phyloP scores from a whole-genome alignment of 805 yeast species.

The Pichia membranifaciens region DNA sequence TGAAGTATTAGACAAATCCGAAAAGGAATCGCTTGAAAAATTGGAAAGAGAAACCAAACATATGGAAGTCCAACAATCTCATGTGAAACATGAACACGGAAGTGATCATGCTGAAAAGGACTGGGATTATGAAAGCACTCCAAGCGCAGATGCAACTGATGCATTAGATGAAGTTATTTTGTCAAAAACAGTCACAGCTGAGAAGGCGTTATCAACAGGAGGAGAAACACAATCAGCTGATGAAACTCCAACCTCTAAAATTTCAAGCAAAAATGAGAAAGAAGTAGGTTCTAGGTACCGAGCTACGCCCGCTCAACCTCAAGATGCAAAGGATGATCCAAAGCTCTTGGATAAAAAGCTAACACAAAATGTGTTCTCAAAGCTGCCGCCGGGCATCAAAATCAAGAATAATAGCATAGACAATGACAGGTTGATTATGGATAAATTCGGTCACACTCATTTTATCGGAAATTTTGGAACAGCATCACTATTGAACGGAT shows the following conservation, averaged over 20 bases:
- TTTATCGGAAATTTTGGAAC: conserved; percentile 44
- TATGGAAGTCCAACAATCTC: background rate
- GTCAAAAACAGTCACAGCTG: no score
- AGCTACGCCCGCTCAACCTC: no score
- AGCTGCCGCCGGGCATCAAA: conserved; percentile 20
- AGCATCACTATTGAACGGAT: conserved; percentile 37
- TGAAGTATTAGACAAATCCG: conserved; percentile 8
- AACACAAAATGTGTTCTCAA: conserved; percentile 6
- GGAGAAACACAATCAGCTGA: no score
- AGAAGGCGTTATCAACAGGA: no score
- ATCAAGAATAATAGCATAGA: conserved; percentile 21
- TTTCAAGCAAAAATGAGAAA: no score
- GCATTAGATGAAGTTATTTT: no score
- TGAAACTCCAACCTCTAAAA: no score
- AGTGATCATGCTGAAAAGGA: background rate
- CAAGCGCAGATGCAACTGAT: background rate
- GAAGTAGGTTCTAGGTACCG: no score
- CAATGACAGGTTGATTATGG: conserved; percentile 36
- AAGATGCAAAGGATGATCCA: no score
- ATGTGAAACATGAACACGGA: background rate
- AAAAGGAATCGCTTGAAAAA: conserved; percentile 7
- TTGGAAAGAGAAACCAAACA: conserved; percentile 1
- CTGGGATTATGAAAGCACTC: background rate
- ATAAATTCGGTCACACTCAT: conserved; percentile 41
- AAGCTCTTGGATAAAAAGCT: no score